Percentiles rank a stretch among this genome's conserved stretches.
These are phyloP conservation scores for Gentiana macrophylla DNA, from an alignment of 257 asterid species.

Conservation along the genomic window DNA sequence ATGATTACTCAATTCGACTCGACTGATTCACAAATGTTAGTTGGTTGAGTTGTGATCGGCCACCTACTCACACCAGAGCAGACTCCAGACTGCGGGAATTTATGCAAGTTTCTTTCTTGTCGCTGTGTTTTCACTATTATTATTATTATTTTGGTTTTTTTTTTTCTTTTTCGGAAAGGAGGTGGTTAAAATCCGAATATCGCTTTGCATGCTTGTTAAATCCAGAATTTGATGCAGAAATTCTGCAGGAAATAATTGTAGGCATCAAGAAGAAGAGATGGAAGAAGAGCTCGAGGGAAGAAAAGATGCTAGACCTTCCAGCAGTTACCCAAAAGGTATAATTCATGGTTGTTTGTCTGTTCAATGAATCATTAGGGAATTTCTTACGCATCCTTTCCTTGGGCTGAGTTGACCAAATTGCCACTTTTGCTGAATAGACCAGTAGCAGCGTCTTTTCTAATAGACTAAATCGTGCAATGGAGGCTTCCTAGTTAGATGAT, in stretches of 20 bases:
- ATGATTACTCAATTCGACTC: too few species aligned
- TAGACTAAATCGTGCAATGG: too few species aligned
- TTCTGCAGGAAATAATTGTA: constrained; percentile 5
- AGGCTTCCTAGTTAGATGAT: too few species aligned
- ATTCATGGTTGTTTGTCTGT: background rate
- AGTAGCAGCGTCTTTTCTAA: too few species aligned
- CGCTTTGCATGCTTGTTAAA: constrained; percentile 21
- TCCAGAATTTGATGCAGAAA: constrained; percentile 22
- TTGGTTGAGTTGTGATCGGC: background rate
- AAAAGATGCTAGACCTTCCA: constrained; percentile 47
- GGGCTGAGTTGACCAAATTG: background rate
- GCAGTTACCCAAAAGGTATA: constrained; percentile 46
- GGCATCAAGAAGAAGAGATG: constrained; percentile 61
- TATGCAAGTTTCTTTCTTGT: background rate
- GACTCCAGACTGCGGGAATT: background rate
- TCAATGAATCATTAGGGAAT: too few species aligned
- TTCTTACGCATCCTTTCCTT: background rate
- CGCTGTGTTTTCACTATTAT: constrained; percentile 4
- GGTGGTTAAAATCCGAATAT: background rate
- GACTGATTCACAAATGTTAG: too few species aligned
- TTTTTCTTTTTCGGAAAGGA: background rate
- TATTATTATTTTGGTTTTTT: constrained; percentile 6
- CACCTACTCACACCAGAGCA: constrained; percentile 5
- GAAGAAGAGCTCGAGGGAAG: constrained; percentile 55
- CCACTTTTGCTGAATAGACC: too few species aligned